Evolutionary conservation across 2,329 filamentous ascomycete species (phyloP).

Genomic region (Zymoseptoria passerinii): DNA sequence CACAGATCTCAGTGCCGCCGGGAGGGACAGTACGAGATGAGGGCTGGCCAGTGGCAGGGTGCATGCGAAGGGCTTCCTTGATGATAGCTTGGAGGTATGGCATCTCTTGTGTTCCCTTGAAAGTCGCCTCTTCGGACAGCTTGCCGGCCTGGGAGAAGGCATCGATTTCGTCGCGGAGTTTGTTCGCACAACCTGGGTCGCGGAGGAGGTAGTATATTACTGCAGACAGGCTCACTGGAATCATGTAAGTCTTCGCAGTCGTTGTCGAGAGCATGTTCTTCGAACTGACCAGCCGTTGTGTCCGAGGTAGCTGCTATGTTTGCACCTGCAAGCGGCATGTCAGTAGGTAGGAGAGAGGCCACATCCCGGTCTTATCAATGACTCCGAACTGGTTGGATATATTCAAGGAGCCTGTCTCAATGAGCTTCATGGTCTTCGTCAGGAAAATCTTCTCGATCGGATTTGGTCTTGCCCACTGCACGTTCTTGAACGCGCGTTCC

Average conservation of each 20-base stretch:
- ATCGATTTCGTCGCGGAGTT: slow-evolving; percentile 32
- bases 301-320: slow-evolving; percentile 37
- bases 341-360: too few relatives aligned
- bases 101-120: slow-evolving; percentile 28
- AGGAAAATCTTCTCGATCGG: slow-evolving; percentile 33
- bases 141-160: slow-evolving; percentile 15
- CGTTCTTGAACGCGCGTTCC: slow-evolving; percentile 27
- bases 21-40: slow-evolving; percentile 33
- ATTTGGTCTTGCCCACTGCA: slow-evolving; percentile 26
- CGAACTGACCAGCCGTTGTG: slow-evolving; percentile 11
- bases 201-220: slow-evolving; percentile 34
- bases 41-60: slow-evolving; percentile 35
- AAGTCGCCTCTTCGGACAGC: slow-evolving; percentile 24
- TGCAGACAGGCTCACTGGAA: slow-evolving; percentile 7
- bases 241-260: too few relatives aligned
- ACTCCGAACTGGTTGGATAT: slow-evolving; percentile 21
- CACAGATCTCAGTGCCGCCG: slow-evolving; percentile 31
- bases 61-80: slow-evolving; percentile 38
- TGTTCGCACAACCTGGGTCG: slow-evolving; percentile 24
- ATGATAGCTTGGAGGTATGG: slow-evolving; percentile 40
- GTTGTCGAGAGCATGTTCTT: slow-evolving; percentile 1
- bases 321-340: slow-evolving; percentile 26
- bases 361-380: not conserved
- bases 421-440: slow-evolving; percentile 30
- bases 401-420: slow-evolving; percentile 30